These are phyloP conservation scores for Amylocarpus encephaloides DNA, from an alignment of 2,329 filamentous ascomycete species.

Conservation along the genomic window DNA sequence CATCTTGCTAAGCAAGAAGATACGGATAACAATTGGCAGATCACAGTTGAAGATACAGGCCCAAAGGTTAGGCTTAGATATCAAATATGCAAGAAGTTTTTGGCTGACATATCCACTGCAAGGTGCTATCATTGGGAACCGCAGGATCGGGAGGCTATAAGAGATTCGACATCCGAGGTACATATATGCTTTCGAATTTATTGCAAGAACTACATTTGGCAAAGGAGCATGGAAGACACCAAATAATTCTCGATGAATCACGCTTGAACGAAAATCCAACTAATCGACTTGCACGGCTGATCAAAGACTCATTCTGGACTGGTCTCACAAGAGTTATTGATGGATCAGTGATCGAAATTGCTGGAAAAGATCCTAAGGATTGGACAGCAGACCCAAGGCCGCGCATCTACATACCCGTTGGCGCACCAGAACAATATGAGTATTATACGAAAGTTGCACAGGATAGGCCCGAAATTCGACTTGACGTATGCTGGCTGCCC, in stretches of 20 bases:
- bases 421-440: slow-evolving; percentile 78
- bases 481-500: slow-evolving; percentile 79
- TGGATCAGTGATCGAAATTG: slow-evolving; percentile 76
- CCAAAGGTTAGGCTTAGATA: slow-evolving; percentile 60
- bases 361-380: slow-evolving; percentile 87
- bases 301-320: slow-evolving; percentile 88
- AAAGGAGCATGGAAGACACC: slow-evolving; percentile 81
- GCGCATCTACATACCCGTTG: slow-evolving; percentile 81
- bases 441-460: slow-evolving; percentile 80
- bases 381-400: slow-evolving; percentile 87
- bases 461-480: slow-evolving; percentile 72
- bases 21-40: slow-evolving; percentile 90
- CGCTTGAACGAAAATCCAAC: slow-evolving; percentile 94
- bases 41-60: slow-evolving; percentile 92
- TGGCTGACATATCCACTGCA: slow-evolving; percentile 5
- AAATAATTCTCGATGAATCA: slow-evolving; percentile 85
- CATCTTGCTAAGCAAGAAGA: slow-evolving; percentile 80
- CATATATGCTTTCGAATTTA: slow-evolving; percentile 95
- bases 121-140: slow-evolving; percentile 79
- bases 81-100: neutral
- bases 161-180: slow-evolving; percentile 85
- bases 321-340: slow-evolving; percentile 86
- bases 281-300: slow-evolving; percentile 75
- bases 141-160: slow-evolving; percentile 81
- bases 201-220: slow-evolving; percentile 91